Base-by-base conservation (phyloP, 169 alveolate genomes). In the Neospora caninum region DNA sequence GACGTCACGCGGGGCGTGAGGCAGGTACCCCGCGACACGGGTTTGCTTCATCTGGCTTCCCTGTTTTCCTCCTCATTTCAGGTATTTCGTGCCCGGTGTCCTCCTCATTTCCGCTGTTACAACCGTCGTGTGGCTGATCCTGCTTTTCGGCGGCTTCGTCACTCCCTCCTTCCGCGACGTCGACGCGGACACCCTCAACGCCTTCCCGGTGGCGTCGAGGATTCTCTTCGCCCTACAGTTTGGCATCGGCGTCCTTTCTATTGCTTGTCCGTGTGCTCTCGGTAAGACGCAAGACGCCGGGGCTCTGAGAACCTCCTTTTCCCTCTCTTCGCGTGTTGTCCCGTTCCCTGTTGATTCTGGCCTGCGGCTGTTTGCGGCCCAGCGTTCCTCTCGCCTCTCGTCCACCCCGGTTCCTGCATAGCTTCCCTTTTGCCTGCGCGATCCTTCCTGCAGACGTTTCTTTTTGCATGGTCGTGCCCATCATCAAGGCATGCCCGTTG, bases 241-340 rank as follows among this genome's bases (percentile, higher is more conserved):
- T 58, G 92, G 92, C 49, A 69, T 93, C 9, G 42, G 78, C 64
- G 95, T 93, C 83, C 88, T 93, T 36, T 36, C 87, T 80, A 58
- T 94, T 53, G 96, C 96, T 41, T 94, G 96, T 45, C 96, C 96
- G 10, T 94, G 96, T 94, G 96, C 96, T 29, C 82, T 94, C 27
- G 94, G 95, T 92, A 80, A 4, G 92, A 45, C 31, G 10, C 22
- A 9, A 43, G 58, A 49, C 13, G 58, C 58, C 58, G 58, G 4
- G 58, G 31, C 70, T 69, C 18, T 25, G 39, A 69, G 39, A 6
- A 25, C 80, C 39, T 18, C 88, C 88, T 38, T 16, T 31, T 27
- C 45, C 54, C 49, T 4, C 4, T 13, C 13, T 49, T 49, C 58
- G 58, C 58, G 13, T 4, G 58, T 49, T 49, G 22, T 13, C 22